phyloP scores from a whole-genome alignment of 2,329 filamentous ascomycete species.

The Sporothrix sp. region DNA sequence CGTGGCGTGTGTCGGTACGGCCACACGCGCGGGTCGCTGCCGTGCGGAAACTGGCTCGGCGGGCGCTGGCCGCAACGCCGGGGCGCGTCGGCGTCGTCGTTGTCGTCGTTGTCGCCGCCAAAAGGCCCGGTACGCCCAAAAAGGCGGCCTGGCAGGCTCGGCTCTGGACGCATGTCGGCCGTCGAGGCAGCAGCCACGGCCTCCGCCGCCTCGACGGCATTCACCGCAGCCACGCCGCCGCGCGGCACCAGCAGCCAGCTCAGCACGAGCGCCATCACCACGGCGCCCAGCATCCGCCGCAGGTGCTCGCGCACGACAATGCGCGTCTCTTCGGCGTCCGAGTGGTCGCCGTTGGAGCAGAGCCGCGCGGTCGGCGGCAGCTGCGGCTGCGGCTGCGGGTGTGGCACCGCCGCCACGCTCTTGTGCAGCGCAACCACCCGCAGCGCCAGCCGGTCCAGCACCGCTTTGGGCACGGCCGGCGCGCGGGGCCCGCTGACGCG shows the following conservation, averaged over 20 bases:
- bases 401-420: no score
- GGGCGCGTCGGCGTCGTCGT: background rate
- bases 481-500: no score
- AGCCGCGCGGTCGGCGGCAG: background rate
- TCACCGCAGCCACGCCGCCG: background rate
- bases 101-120: background rate
- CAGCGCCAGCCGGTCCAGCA: no score
- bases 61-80: background rate
- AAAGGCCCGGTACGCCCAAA: no score
- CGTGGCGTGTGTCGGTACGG: background rate
- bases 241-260: background rate
- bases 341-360: slow-evolving; percentile 11
- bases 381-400: background rate
- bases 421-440: no score
- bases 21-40: background rate
- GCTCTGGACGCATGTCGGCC: no score
- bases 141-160: no score
- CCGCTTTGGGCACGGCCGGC: no score
- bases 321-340: slow-evolving; percentile 5
- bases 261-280: background rate
- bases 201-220: background rate
- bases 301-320: slow-evolving; percentile 5
- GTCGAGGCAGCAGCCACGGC: no score
- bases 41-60: background rate
- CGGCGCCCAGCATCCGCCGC: background rate